Conservation (phyloP, 2,329 filamentous ascomycete genomes). For the Lasiodiplodia sp. region DNA sequence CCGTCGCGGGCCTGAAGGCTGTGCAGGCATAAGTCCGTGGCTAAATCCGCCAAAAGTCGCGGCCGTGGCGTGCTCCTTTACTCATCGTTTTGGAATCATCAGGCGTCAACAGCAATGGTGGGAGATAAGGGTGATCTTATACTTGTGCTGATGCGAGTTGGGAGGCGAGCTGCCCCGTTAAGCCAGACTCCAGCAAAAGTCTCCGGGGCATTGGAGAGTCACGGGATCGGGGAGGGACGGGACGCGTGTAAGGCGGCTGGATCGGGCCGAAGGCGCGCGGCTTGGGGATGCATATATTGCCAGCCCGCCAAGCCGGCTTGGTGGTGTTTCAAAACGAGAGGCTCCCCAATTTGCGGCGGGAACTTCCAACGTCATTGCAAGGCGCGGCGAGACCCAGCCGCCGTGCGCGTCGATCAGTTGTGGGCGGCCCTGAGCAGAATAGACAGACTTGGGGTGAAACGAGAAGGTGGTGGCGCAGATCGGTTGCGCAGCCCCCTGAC, state of each 20-base stretch:
- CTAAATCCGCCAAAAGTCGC: background rate
- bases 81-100: too few species aligned
- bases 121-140: too few species aligned
- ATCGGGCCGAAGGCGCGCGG: background rate
- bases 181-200: too few species aligned
- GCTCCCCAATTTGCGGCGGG: background rate
- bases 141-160: too few species aligned
- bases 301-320: too few species aligned
- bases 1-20: too few species aligned
- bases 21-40: background rate
- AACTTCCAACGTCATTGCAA: background rate
- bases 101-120: too few species aligned
- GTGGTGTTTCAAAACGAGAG: background rate
- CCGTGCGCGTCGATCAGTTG: background rate
- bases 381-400: background rate
- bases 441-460: slow-evolving; percentile 12
- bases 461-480: background rate
- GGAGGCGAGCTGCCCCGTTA: too few species aligned
- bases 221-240: background rate
- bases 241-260: background rate
- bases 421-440: slow-evolving; percentile 6
- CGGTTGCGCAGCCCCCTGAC: slow-evolving; percentile 16
- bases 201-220: background rate
- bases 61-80: background rate
- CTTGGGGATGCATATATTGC: background rate